phyloP scores from a whole-genome alignment of 225 moss, liverwort and hornwort species.

The Rhytidiadelphus loreus region DNA sequence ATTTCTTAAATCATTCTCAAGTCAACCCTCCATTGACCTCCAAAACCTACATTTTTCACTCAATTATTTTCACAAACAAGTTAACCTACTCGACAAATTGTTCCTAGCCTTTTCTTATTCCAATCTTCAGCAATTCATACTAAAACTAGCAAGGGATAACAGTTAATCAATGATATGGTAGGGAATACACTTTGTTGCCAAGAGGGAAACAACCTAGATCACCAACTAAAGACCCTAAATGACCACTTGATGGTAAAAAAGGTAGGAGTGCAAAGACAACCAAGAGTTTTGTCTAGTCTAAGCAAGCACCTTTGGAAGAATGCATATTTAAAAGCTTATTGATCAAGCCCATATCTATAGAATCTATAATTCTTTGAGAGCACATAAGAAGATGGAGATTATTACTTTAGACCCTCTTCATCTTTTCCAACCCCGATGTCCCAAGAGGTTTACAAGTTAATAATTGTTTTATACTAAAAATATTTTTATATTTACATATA shows the following conservation, averaged over 20 bases:
- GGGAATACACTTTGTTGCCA: not conserved
- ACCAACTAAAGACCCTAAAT: not conserved
- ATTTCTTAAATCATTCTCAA: too few relatives aligned
- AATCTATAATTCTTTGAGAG: not conserved
- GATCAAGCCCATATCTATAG: not conserved
- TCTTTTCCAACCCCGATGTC: not conserved
- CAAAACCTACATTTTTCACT: too few relatives aligned
- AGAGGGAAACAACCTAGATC: not conserved
- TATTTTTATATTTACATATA: not conserved
- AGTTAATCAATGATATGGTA: not conserved
- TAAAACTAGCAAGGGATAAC: too few relatives aligned
- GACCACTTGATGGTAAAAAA: not conserved
- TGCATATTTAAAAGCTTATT: not conserved
- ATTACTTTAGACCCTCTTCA: not conserved
- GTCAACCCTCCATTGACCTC: too few relatives aligned
- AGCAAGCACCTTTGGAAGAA: not conserved
- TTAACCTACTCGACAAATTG: too few relatives aligned
- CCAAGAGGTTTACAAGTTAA: not conserved
- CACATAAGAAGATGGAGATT: not conserved
- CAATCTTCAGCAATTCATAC: too few relatives aligned
- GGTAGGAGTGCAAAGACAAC: not conserved
- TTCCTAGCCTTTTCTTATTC: too few relatives aligned
- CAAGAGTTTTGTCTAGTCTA: not conserved
- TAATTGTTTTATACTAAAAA: not conserved
- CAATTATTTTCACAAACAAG: too few relatives aligned